Evolutionary conservation across 352 stramenopile species (phyloP).

Genomic region (Globisporangium spinosum): DNA sequence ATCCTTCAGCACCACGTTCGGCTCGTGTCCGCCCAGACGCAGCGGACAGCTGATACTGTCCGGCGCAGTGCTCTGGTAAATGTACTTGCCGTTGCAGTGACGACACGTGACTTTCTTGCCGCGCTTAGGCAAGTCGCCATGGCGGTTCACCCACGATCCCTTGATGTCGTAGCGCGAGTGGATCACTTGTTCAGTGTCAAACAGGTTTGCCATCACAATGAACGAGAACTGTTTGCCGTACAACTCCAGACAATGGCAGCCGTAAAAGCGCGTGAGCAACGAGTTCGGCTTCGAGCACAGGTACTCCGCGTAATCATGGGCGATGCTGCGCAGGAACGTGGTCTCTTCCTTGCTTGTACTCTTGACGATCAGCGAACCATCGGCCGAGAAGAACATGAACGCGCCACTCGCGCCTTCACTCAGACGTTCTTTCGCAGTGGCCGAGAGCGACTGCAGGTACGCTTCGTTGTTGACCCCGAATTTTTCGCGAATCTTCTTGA

Average conservation of each 20-base stretch:
- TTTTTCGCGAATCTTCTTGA: constrained; percentile 85
- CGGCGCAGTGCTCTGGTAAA: constrained; percentile 56
- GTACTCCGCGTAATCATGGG: constrained; percentile 86
- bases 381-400: constrained; percentile 91
- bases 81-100: constrained; percentile 88
- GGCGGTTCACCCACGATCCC: constrained; percentile 87
- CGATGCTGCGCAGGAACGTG: constrained; percentile 82
- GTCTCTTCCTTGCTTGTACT: constrained; percentile 88
- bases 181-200: constrained; percentile 86
- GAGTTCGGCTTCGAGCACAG: constrained; percentile 82
- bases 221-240: constrained; percentile 92
- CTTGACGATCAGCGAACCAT: constrained; percentile 89
- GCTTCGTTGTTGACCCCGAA: constrained; percentile 84
- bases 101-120: constrained; percentile 87
- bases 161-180: constrained; percentile 91
- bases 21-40: constrained; percentile 75
- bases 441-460: constrained; percentile 79
- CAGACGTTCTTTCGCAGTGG: constrained; percentile 85
- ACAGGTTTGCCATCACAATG: constrained; percentile 92
- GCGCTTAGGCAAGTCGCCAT: constrained; percentile 73
- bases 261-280: constrained; percentile 88
- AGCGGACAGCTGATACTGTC: constrained; percentile 75
- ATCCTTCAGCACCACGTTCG: constrained; percentile 89
- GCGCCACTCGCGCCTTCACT: constrained; percentile 85
- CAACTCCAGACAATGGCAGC: constrained; percentile 86